phyloP scores from a whole-genome alignment of 2,329 filamentous ascomycete genomes.

The Penicillium sp. region DNA sequence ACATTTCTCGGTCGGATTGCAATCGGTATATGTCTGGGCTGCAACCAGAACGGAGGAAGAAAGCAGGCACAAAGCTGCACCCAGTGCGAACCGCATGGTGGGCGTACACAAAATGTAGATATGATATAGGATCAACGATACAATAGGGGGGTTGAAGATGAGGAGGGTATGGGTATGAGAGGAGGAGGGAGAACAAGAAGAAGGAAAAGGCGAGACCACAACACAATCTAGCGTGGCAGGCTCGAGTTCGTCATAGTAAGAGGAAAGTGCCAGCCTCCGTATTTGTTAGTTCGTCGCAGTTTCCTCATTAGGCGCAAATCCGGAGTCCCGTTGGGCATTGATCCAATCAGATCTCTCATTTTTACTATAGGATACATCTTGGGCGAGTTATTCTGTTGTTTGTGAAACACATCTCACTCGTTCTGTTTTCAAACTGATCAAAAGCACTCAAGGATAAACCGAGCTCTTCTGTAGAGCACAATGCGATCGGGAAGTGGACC shows the following conservation, averaged over 20 bases:
- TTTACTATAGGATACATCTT: not conserved
- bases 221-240: constrained; percentile 1
- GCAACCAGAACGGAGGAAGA: constrained; percentile 25
- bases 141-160: not conserved
- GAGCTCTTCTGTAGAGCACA: too few species aligned
- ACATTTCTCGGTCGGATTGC: constrained; percentile 41
- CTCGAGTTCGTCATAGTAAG: constrained; percentile 2
- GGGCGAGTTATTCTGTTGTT: too few species aligned
- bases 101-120: not conserved
- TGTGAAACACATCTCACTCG: not conserved
- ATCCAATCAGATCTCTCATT: constrained; percentile 8
- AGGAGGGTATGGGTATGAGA: not conserved
- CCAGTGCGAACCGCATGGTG: constrained; percentile 33
- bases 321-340: constrained; percentile 10
- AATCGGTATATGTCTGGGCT: constrained; percentile 44
- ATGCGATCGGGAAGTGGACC: not conserved
- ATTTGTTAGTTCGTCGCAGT: not conserved
- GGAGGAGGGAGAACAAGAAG: not conserved
- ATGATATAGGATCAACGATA: not conserved
- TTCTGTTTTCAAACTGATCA: not conserved
- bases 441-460: not conserved
- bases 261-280: constrained; percentile 22
- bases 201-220: constrained; percentile 3
- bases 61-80: constrained; percentile 27
- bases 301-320: constrained; percentile 11